Base-by-base conservation (phyloP, 2,329 filamentous ascomycete genomes). In the Ophiostoma piceae region DNA sequence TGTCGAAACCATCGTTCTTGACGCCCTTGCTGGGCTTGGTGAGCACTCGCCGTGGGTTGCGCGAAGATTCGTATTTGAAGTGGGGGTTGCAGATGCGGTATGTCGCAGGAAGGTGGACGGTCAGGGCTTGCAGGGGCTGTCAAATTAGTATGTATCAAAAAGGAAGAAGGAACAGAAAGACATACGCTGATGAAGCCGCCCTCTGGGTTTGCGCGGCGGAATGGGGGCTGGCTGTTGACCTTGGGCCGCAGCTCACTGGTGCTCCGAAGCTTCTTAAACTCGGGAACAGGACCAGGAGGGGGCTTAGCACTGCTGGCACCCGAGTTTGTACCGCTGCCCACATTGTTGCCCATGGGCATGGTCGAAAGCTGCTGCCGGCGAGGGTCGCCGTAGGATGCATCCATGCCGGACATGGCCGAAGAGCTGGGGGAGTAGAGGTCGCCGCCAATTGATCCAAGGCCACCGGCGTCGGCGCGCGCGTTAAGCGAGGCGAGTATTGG, bases 1-100 rank as follows among this genome's bases (percentile, higher is more conserved):
- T 99, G 78, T 99, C 95, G 77, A 95, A 99, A 3, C 95, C 95
- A 81, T 99, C 95, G 77, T 99, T 99, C 85, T 99, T 99, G 73
- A 92, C 88, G 16, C 95, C 95, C 81, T 99, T 99, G 85, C 95
- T 98, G 8, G 95, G 95, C 80, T 99, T 99, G 19, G 95, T 99
- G 74, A 99, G 85, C 67, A 99, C 95, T 79, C 95, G 88, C 72
- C 95, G 91, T 54, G 95, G 95, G 77, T 99, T 99, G 74, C 95
- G 88, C 69, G 95, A 97, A 19, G 95, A 97, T 79, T 99, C 95
- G 81, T 99, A 99, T 82, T 99, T 97, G 85, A 99, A 99, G 76
- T 87, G 89, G 2, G 94, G 94, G 78, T 99, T 99, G 83, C 95
- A 99, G 79, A 99, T 98, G 75, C 95, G 91, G 82, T 99, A 99